Evolutionary conservation across 192 early-diverging fungal species (phyloP).

Genomic region (Gorgonomyces haynaldii): DNA sequence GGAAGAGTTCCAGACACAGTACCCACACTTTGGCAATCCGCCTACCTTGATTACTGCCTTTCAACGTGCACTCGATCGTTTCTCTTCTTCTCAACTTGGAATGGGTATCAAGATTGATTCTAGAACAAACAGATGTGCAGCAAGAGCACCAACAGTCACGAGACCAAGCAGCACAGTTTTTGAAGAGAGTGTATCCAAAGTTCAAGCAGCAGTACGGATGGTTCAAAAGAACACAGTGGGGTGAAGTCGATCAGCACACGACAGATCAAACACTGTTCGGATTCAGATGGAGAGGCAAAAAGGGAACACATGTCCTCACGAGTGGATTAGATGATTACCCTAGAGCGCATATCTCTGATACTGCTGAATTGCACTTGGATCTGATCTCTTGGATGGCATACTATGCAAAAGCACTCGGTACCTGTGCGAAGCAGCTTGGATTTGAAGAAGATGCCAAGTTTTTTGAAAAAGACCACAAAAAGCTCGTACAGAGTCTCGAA

Average conservation of each 20-base stretch:
- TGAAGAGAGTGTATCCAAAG: conserved; percentile 46
- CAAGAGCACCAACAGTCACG: background rate
- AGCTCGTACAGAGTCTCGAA: conserved; percentile 46
- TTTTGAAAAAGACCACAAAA: conserved; percentile 37
- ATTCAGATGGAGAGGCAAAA: conserved; percentile 85
- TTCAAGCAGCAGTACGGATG: conserved; percentile 60
- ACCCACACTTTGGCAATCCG: conserved; percentile 85
- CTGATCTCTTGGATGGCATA: conserved; percentile 68
- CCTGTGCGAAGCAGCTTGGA: conserved; percentile 45
- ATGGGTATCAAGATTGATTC: too few relatives aligned
- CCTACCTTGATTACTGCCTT: conserved; percentile 71
- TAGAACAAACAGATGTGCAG: too few relatives aligned
- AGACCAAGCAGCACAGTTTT: conserved; percentile 3
- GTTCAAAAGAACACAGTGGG: conserved; percentile 70
- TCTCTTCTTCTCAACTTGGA: too few relatives aligned
- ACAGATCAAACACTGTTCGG: conserved; percentile 33
- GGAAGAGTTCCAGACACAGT: conserved; percentile 82
- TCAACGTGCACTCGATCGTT: too few relatives aligned
- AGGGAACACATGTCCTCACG: conserved; percentile 70
- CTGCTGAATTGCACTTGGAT: conserved; percentile 69
- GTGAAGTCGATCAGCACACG: conserved; percentile 38
- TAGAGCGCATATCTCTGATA: conserved; percentile 56
- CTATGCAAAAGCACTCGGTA: conserved; percentile 35
- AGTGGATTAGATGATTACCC: conserved; percentile 94
- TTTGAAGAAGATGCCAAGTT: conserved; percentile 44